A percentile compares a stretch with the other conserved stretches of the same genome.
Conservation (phyloP, 257 asterid species). For the Solanum arcanum region DNA sequence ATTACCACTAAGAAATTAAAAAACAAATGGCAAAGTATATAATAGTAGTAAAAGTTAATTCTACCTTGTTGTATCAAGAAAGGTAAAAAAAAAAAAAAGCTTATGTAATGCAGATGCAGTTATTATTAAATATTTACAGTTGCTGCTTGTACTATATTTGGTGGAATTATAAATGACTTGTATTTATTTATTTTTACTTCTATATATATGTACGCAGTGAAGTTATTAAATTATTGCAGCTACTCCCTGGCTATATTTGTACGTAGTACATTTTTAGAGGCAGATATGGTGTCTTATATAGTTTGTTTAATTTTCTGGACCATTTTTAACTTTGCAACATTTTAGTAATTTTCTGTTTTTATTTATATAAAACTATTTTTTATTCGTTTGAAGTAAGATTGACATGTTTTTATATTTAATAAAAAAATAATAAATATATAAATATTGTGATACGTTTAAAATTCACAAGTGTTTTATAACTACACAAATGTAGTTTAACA, state of each 20-base stretch:
- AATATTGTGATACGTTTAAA: too few relatives aligned
- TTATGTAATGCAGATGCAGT: not conserved
- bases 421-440: too few relatives aligned
- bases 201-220: not conserved
- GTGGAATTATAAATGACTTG: not conserved
- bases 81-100: not conserved
- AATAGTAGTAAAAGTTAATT: not conserved
- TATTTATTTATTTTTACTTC: not conserved
- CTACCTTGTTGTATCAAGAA: not conserved
- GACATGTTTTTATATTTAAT: not conserved
- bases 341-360: not conserved
- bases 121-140: not conserved
- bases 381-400: not conserved
- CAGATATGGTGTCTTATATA: not conserved
- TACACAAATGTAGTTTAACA: not conserved
- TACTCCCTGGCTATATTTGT: not conserved
- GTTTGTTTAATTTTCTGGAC: not conserved
- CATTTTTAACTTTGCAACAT: not conserved
- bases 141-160: not conserved
- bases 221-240: not conserved
- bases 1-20: not conserved
- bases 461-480: not conserved
- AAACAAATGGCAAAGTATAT: not conserved
- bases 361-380: not conserved
- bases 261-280: not conserved